Conservation (phyloP, 106 monocot genomes). For the Apostasia shenzhenica region DNA sequence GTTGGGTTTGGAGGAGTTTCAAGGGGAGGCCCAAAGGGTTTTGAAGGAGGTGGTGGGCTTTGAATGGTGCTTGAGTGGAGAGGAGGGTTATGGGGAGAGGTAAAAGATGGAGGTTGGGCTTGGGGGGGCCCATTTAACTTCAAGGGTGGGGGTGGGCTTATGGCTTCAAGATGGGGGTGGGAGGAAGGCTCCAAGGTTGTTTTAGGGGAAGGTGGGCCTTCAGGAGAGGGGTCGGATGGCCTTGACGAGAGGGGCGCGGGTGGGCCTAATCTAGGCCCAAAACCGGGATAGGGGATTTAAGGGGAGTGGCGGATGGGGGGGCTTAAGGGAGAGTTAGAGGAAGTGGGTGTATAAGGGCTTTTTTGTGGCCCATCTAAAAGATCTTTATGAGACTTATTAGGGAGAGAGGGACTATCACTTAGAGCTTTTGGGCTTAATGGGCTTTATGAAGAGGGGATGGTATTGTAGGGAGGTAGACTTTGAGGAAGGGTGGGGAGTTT, state of each 20-base stretch:
- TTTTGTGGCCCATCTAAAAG: neutral
- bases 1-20: too few relatives aligned
- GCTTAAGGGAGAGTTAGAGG: neutral
- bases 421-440: neutral
- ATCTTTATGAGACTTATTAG: neutral
- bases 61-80: too few relatives aligned
- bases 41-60: too few relatives aligned
- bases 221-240: neutral
- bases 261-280: neutral
- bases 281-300: neutral
- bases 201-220: neutral
- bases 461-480: neutral
- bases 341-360: neutral
- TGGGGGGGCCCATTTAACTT: neutral
- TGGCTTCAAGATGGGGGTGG: too few relatives aligned
- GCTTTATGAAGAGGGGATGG: neutral
- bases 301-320: neutral
- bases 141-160: too few relatives aligned
- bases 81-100: neutral
- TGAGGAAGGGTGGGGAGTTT: neutral
- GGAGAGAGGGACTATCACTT: neutral
- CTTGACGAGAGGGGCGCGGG: neutral
- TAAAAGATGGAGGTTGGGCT: constrained; percentile 4
- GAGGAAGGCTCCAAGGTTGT: too few relatives aligned
- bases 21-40: too few relatives aligned